Conservation (phyloP, 805 yeast species). For the Suhomyces vadensis region DNA sequence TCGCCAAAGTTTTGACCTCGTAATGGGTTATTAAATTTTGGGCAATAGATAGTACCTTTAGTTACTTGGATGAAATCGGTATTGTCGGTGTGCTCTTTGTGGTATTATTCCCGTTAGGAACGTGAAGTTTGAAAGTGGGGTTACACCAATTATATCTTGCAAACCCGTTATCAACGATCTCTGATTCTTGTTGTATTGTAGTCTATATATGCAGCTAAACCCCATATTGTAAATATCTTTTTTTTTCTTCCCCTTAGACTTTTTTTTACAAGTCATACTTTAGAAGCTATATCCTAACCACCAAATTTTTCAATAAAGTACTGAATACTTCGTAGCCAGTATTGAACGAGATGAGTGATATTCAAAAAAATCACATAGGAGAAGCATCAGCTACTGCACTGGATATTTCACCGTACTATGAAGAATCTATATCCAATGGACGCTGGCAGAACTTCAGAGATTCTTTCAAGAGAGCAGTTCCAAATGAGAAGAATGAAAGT, state of each 20-base stretch:
- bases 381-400: constrained; percentile 3
- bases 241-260: not conserved
- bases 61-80: not conserved
- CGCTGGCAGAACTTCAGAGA: constrained; percentile 23
- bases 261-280: not conserved
- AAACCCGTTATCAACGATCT: not conserved
- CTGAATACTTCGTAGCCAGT: too few species aligned
- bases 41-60: not conserved
- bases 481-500: constrained; percentile 7
- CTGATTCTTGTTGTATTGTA: not conserved
- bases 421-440: constrained; percentile 6
- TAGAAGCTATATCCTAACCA: not conserved
- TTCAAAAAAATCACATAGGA: constrained; percentile 1
- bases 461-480: constrained; percentile 22
- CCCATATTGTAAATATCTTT: not conserved
- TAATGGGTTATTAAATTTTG: not conserved
- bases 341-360: constrained; percentile 6
- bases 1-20: not conserved
- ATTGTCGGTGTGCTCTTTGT: not conserved
- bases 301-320: not conserved
- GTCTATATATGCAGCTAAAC: not conserved
- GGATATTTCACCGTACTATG: constrained; percentile 9
- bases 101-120: not conserved
- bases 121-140: not conserved
- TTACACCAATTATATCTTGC: not conserved